A percentile compares a stretch with the other conserved stretches of the same genome.
These are phyloP conservation scores for Coemansia sp. DNA, from an alignment of 192 early-diverging fungal species.

Conservation along the genomic window DNA sequence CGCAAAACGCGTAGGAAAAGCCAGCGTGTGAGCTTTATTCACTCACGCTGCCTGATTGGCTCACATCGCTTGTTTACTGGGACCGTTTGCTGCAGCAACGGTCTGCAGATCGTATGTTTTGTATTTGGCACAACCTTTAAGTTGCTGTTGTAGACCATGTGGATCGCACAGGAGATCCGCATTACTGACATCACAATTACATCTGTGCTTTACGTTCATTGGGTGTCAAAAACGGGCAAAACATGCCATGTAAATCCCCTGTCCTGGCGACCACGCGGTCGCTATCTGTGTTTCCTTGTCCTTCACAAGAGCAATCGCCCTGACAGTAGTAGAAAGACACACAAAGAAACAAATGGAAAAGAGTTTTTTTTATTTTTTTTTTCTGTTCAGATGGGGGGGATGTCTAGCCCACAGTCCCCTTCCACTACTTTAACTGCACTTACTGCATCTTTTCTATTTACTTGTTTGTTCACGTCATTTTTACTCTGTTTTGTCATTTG, in stretches of 20 bases:
- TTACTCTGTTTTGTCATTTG: slow-evolving; percentile 1
- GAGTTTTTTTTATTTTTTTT: not conserved
- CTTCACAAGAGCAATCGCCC: not conserved
- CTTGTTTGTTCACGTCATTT: slow-evolving; percentile 2
- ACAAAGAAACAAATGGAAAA: not conserved
- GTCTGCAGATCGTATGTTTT: not conserved
- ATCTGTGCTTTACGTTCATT: not conserved
- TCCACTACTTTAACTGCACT: not conserved
- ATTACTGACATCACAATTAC: not conserved
- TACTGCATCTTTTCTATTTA: not conserved
- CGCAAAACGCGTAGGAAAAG: not conserved
- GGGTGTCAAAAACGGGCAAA: not conserved
- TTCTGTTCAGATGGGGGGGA: not conserved
- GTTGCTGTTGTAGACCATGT: not conserved
- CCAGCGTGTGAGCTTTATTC: not conserved
- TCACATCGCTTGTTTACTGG: not conserved
- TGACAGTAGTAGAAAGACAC: not conserved
- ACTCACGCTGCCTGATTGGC: not conserved
- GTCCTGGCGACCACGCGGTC: not conserved
- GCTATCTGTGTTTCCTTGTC: not conserved
- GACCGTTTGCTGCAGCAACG: not conserved
- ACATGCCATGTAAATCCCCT: not conserved
- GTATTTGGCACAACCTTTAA: too few species aligned
- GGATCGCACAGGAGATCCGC: not conserved
- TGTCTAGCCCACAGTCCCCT: not conserved